Base-by-base conservation (phyloP, 2,329 filamentous ascomycete genomes). In the Scedosporium aurantiacum region DNA sequence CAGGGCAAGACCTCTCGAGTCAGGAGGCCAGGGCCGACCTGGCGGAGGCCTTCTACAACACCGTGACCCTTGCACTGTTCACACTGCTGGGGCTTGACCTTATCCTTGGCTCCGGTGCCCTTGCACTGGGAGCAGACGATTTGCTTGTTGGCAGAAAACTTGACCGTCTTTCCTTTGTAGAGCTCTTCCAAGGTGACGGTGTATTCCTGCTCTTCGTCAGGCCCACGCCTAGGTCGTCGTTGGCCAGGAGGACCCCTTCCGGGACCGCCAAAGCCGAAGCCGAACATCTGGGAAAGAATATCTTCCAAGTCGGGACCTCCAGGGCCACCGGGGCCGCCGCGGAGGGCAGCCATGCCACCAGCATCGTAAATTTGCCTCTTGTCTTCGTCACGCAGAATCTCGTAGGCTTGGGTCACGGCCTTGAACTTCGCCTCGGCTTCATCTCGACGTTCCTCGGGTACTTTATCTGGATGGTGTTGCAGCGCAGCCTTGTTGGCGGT, bases 161-260 rank as follows among this genome's bases (percentile, higher is more conserved):
- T 94, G 70, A 96, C 94, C 0, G 94, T 97, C 81, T 97, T 97
- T 69, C 94, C 94, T 77, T 96, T 97, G 82, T 97, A 99, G 37
- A 99, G 81, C 74, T 99, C 94, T 73, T 97, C 94, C 63, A 99
- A 77, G 2, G 86, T 89, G 62, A 97, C 90, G 72, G 91, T 87
- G 76, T 99, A 97, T 68, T 90, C 84, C 69, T 96, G 90, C 72
- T 96, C 88, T 73, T 97, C 93, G 67, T 92, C 87, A 60, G 83
- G 85, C 55, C 93, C 91, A 68, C 86, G 88, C 63, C 87, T 80
- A 25, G 86, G 86, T 66, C 82, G 79, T 66, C 78, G 79, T 10
- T 84, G 83, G 40, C 78, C 79, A n/a, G 74, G 58, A 7, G 41
- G 72, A 64, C 79, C 79, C 6, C 78, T 78, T 10, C 74, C 82